Evolutionary conservation across 2,329 filamentous ascomycete species (phyloP).

Genomic region (Colletotrichum sp.): DNA sequence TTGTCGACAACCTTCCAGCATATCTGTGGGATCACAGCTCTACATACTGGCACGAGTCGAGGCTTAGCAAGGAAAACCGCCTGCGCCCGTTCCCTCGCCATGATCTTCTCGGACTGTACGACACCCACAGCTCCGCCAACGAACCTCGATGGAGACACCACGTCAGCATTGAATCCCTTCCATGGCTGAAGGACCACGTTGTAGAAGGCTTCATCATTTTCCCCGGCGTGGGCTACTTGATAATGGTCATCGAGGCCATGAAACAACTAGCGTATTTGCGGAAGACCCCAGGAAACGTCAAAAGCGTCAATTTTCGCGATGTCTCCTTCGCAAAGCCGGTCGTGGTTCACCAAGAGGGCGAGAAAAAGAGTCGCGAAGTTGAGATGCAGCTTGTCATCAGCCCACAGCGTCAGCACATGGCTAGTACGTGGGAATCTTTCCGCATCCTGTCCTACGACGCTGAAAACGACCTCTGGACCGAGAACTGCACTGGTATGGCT

Average conservation of each 20-base stretch:
- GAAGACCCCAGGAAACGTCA: neutral
- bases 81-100: neutral
- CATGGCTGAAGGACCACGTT: constrained; percentile 54
- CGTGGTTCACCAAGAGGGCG: neutral
- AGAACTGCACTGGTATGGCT: constrained; percentile 24
- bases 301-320: constrained; percentile 8
- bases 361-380: neutral
- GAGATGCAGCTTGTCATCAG: constrained; percentile 18
- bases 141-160: constrained; percentile 44
- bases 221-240: constrained; percentile 46
- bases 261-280: constrained; percentile 24
- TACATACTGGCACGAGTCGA: constrained; percentile 32
- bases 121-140: constrained; percentile 35
- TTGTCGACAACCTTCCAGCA: constrained; percentile 48
- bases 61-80: neutral
- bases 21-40: constrained; percentile 59
- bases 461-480: constrained; percentile 13
- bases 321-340: constrained; percentile 22
- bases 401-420: neutral
- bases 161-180: constrained; percentile 37
- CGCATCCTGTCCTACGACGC: constrained; percentile 32
- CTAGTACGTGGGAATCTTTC: constrained; percentile 31
- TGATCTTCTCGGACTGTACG: constrained; percentile 31
- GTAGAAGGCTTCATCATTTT: constrained; percentile 53
- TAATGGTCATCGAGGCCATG: constrained; percentile 42